These are phyloP conservation scores for Plasmodium blacklocki DNA, from an alignment of 169 alveolate genomes.

Conservation along the genomic window DNA sequence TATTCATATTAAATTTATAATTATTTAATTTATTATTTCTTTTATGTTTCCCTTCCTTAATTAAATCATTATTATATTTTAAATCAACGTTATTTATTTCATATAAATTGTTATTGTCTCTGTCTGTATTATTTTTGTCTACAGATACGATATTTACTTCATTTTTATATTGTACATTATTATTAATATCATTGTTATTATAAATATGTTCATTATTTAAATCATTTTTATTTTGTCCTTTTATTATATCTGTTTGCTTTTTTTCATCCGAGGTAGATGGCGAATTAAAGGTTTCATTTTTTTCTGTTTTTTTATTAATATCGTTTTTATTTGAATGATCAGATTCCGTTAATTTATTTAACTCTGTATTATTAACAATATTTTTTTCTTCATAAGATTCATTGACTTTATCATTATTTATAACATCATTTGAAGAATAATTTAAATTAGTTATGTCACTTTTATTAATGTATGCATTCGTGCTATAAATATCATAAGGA, in stretches of 20 bases:
- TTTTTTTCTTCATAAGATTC: background rate
- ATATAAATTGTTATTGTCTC: background rate
- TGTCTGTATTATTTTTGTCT: background rate
- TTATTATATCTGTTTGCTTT: background rate
- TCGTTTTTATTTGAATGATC: background rate
- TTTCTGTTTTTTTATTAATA: background rate
- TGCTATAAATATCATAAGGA: constrained; percentile 1
- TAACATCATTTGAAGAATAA: background rate
- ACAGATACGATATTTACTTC: background rate
- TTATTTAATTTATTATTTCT: constrained; percentile 1
- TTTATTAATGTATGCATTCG: constrained; percentile 2
- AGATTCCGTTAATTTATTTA: background rate
- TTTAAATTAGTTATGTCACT: background rate
- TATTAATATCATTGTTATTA: background rate
- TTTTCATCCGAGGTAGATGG: background rate
- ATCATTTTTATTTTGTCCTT: background rate
- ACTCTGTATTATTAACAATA: background rate
- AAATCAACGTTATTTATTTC: background rate
- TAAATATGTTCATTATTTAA: background rate
- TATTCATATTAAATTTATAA: background rate
- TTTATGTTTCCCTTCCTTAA: too few species aligned
- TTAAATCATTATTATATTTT: too few species aligned
- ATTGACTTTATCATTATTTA: background rate
- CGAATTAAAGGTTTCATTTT: background rate
- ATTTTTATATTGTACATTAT: background rate